Conservation (phyloP, 345 rosid genomes). For the Eucalyptus pauciflora region DNA sequence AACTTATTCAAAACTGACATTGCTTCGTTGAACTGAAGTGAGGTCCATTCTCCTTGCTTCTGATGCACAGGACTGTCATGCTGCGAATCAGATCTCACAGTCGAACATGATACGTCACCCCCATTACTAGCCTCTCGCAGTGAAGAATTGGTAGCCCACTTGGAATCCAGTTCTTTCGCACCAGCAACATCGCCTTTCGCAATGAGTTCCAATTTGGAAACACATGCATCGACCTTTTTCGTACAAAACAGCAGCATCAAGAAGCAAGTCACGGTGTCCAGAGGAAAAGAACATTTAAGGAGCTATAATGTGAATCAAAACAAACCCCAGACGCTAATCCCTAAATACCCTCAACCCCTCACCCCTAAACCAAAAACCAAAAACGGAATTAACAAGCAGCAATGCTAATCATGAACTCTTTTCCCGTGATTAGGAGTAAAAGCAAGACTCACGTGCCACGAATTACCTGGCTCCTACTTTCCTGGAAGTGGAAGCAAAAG, state of each 20-base stretch:
- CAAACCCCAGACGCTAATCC: background rate
- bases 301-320: background rate
- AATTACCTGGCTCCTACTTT: constrained; percentile 23
- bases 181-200: constrained; percentile 64
- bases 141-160: constrained; percentile 3
- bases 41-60: constrained; percentile 50
- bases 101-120: constrained; percentile 25
- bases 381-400: background rate
- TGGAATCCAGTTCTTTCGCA: constrained; percentile 46
- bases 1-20: constrained; percentile 37
- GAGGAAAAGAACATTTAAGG: background rate
- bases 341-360: background rate
- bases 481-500: constrained; percentile 50
- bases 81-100: constrained; percentile 8
- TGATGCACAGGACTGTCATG: constrained; percentile 4
- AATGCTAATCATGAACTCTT: background rate
- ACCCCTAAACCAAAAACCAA: background rate
- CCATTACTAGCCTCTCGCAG: constrained; percentile 25
- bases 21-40: constrained; percentile 71
- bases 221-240: constrained; percentile 43
- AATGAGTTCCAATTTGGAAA: constrained; percentile 59
- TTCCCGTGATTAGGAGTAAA: background rate
- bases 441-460: background rate
- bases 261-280: background rate
- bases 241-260: background rate